Evolutionary conservation across 139 green algal species (phyloP).

Genomic region (Haematococcus sp.): DNA sequence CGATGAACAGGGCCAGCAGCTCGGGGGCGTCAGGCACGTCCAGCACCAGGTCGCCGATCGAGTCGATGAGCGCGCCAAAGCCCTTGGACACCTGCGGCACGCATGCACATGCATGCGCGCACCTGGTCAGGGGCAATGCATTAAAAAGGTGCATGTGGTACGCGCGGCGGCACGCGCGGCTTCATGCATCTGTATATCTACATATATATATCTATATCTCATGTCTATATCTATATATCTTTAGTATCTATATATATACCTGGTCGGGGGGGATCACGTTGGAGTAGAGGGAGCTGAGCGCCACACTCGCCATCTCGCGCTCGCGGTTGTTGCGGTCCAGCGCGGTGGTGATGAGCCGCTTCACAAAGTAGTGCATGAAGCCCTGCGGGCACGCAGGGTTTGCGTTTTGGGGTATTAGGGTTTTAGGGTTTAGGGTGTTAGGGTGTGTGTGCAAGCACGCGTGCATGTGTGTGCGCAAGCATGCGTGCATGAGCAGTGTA

Average conservation of each 20-base stretch:
- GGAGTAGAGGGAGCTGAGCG: conserved; percentile 84
- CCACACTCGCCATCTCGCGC: conserved; percentile 83
- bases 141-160: no score
- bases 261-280: conserved; percentile 1
- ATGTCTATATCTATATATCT: no score
- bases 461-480: background rate
- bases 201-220: no score
- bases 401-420: no score
- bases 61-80: conserved; percentile 56
- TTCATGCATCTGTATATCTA: no score
- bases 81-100: conserved; percentile 63
- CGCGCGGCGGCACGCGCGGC: no score
- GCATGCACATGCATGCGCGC: no score
- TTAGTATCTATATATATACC: no score
- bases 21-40: conserved; percentile 77
- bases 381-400: conserved; percentile 6
- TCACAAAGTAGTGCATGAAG: conserved; percentile 88
- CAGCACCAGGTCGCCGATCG: conserved; percentile 71
- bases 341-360: conserved; percentile 69
- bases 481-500: no score
- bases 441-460: background rate
- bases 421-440: no score
- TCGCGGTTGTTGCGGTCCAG: conserved; percentile 89
- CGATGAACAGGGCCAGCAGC: conserved; percentile 72
- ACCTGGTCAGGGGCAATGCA: no score